Evolutionary conservation across 257 asterid species (phyloP), one percentile per base, ranked within the genome.

Genomic region (Penstemon davidsonii): DNA sequence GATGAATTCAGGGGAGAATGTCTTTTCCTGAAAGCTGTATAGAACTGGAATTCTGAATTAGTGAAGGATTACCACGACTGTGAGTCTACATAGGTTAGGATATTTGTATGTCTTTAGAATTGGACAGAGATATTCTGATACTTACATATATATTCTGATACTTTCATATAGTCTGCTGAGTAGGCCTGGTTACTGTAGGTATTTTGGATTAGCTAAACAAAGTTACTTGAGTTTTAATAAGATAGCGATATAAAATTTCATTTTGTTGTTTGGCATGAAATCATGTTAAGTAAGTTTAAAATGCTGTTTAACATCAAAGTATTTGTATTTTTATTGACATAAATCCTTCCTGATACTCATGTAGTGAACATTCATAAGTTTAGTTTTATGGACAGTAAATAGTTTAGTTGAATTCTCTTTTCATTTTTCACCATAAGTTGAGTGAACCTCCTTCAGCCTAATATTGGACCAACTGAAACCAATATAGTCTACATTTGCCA

Each of bases 1-100:
- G 37, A 38, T 61, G 54, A 68, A 18, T 39, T 53, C 10, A 47
- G 38, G 64, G 68, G 38, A 69, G 64, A 68, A 47, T 37, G 57
- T 8, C 59, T 71, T 55, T 51, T 19, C 42, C 45, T 43, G n/a
- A 44, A 58, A 70, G 60, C 44, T 42, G 41, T 43, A 41, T 55
- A 44, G 15, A 36, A 63, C 15, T 64, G 44, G 60, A n/a, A 4
- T 40, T 40, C 42, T 15, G 40, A 70, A 38, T 12, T 9, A 39
- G 12, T 12, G 13, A 47, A 39, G 18, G 25, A 25, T 64, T 38
- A 18, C 55, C 39, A 9, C 33, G 39, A 8, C 61, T 33, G 2
- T 25, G 61, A 25, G 33, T 46, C 52, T 59, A 46, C 62, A 56
- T 54, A 41, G 47, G 68, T 49, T 36, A 8, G 47, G 6, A 54